Evolutionary conservation across 2,329 filamentous ascomycete species (phyloP).

Genomic region (Colletotrichum endophyticum): DNA sequence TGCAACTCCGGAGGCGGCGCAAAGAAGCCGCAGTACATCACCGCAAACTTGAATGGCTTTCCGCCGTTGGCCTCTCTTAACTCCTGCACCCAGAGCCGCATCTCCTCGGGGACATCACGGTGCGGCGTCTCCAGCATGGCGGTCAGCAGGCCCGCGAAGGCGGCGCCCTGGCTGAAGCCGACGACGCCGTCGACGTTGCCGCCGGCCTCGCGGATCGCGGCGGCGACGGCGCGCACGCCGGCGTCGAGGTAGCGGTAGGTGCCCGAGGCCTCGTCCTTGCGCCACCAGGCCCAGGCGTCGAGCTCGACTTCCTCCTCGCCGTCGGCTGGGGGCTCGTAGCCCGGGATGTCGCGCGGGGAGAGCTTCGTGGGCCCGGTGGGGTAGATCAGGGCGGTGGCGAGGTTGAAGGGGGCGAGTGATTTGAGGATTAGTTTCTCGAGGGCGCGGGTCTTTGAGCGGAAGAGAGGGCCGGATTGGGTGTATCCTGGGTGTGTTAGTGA

Average conservation of each 20-base stretch:
- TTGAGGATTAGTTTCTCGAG: constrained; percentile 83
- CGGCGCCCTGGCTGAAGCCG: constrained; percentile 84
- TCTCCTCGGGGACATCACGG: constrained; percentile 29
- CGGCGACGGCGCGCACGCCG: constrained; percentile 69
- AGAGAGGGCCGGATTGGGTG: constrained; percentile 87
- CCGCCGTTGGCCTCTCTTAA: constrained; percentile 55
- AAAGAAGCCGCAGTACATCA: constrained; percentile 80
- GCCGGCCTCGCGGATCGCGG: constrained; percentile 64
- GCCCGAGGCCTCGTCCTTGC: constrained; percentile 67
- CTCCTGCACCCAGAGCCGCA: constrained; percentile 43
- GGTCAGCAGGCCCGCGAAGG: constrained; percentile 74
- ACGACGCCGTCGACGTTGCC: constrained; percentile 79
- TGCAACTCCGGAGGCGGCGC: constrained; percentile 65
- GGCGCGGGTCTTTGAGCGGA: constrained; percentile 87
- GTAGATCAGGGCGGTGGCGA: constrained; percentile 65
- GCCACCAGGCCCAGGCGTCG: constrained; percentile 84
- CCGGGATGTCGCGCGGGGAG: constrained; percentile 70
- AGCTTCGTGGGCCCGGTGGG: constrained; percentile 73
- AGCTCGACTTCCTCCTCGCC: constrained; percentile 45
- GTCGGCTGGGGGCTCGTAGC: constrained; percentile 52
- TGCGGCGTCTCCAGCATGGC: constrained; percentile 67
- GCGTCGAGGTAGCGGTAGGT: constrained; percentile 73
- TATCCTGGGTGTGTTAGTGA: constrained; percentile 60
- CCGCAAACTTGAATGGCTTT: constrained; percentile 68
- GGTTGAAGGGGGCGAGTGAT: constrained; percentile 64